A percentile compares a stretch with the other conserved stretches of the same genome.
phyloP scores from a whole-genome alignment of 176 grass and related monocot species.

The Bromus sterilis region DNA sequence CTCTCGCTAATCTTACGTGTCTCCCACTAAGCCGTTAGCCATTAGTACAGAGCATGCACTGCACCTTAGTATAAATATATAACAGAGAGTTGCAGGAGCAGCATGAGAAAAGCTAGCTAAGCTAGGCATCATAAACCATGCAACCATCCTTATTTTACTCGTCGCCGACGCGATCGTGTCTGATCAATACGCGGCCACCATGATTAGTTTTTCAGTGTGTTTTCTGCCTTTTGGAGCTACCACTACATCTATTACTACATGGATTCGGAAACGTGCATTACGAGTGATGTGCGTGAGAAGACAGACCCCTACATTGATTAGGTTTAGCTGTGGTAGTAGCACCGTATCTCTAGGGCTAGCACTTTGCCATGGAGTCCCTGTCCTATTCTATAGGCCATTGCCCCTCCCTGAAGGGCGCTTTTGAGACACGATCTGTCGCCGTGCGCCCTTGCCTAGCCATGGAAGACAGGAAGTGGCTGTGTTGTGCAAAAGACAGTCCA shows the following conservation, averaged over 20 bases:
- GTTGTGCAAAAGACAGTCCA: slow-evolving; percentile 34
- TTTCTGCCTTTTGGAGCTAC: slow-evolving; percentile 30
- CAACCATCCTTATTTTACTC: slow-evolving; percentile 37
- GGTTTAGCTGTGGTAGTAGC: background rate
- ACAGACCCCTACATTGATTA: background rate
- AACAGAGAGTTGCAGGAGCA: background rate
- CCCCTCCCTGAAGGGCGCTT: slow-evolving; percentile 18
- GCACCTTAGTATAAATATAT: background rate
- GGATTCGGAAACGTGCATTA: slow-evolving; percentile 65
- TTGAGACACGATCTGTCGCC: slow-evolving; percentile 28
- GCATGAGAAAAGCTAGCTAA: slow-evolving; percentile 21
- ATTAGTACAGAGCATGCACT: background rate
- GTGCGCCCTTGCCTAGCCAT: background rate
- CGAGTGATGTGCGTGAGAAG: slow-evolving; percentile 13
- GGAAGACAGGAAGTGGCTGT: slow-evolving; percentile 15
- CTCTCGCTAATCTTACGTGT: slow-evolving; percentile 49
- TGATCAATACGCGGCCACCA: slow-evolving; percentile 40
- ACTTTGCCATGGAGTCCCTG: slow-evolving; percentile 7
- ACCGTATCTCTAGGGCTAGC: background rate
- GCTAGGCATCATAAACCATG: slow-evolving; percentile 14
- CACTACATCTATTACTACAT: slow-evolving; percentile 25
- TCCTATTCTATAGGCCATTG: slow-evolving; percentile 16
- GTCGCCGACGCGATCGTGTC: slow-evolving; percentile 43
- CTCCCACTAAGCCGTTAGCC: slow-evolving; percentile 61
- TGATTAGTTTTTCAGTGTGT: background rate